Conservation (phyloP, 495 filamentous ascomycete genomes). For the Umbilicaria muhlenbergii region DNA sequence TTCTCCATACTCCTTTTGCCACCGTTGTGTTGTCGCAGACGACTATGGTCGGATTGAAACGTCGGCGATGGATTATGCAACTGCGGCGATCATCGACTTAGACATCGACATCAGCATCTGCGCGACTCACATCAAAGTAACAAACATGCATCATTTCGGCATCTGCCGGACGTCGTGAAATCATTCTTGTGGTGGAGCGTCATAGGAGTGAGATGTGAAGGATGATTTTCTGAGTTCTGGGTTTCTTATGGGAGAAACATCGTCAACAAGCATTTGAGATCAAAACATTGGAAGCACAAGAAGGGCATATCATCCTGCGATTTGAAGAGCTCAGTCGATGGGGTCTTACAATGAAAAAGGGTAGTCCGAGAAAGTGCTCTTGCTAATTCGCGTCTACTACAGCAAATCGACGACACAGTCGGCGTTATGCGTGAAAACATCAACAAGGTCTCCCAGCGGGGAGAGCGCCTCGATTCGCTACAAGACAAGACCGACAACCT, state of each 20-base stretch:
- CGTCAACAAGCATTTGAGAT: not conserved
- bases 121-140: no score
- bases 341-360: not conserved
- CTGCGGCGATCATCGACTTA: not conserved
- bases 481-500: constrained; percentile 96
- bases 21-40: not conserved
- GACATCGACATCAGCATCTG: no score
- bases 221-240: no score
- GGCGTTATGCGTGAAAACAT: constrained; percentile 90
- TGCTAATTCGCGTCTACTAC: constrained; percentile 16
- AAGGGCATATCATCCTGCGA: not conserved
- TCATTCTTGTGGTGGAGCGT: no score
- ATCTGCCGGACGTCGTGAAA: no score
- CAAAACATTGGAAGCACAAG: not conserved
- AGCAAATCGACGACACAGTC: constrained; percentile 97
- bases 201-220: no score
- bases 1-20: constrained; percentile 14
- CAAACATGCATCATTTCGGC: no score
- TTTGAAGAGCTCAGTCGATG: not conserved
- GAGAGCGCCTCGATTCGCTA: constrained; percentile 73
- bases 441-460: constrained; percentile 83
- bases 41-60: not conserved
- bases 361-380: not conserved
- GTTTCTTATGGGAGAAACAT: not conserved
- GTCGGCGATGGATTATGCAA: not conserved